These are phyloP conservation scores for Gaeumannomyces tritici DNA, from an alignment of 2,329 filamentous ascomycete species.

Conservation along the genomic window DNA sequence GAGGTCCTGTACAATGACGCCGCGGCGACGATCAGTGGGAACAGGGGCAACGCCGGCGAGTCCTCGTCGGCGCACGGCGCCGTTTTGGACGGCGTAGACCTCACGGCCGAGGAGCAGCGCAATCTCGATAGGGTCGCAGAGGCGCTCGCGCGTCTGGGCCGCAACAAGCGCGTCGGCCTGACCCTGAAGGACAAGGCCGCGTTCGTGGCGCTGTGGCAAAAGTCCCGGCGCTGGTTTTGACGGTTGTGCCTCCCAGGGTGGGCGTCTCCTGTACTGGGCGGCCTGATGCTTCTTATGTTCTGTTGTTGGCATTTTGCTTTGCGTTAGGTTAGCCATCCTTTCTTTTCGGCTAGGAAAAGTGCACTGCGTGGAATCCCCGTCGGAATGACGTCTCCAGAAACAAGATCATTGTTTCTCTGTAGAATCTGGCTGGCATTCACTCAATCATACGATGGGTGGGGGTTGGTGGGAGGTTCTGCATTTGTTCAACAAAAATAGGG, in stretches of 20 bases:
- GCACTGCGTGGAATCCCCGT: background rate
- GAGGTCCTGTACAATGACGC: constrained; percentile 50
- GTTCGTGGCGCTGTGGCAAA: constrained; percentile 63
- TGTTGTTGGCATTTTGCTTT: background rate
- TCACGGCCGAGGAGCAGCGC: constrained; percentile 50
- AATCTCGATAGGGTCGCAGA: constrained; percentile 75
- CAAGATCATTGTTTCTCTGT: background rate
- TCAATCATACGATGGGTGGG: too few species aligned
- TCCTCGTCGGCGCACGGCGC: constrained; percentile 4
- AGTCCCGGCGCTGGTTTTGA: constrained; percentile 19
- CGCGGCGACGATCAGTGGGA: constrained; percentile 22
- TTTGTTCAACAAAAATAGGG: background rate
- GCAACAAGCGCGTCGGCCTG: constrained; percentile 82
- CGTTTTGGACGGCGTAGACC: constrained; percentile 18
- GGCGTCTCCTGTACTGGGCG: background rate
- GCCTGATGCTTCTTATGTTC: background rate
- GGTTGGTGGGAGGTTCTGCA: background rate
- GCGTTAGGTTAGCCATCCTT: background rate
- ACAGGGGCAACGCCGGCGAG: background rate
- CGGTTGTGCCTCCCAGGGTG: background rate
- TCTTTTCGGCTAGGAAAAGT: background rate
- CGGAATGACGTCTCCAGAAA: background rate
- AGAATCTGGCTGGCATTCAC: background rate
- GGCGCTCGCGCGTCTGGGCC: constrained; percentile 72
- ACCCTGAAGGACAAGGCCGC: constrained; percentile 73